A percentile compares a stretch with the other conserved stretches of the same genome.
Evolutionary conservation across 75 land plant species (phyloP).

Genomic region (Picea sitchensis): DNA sequence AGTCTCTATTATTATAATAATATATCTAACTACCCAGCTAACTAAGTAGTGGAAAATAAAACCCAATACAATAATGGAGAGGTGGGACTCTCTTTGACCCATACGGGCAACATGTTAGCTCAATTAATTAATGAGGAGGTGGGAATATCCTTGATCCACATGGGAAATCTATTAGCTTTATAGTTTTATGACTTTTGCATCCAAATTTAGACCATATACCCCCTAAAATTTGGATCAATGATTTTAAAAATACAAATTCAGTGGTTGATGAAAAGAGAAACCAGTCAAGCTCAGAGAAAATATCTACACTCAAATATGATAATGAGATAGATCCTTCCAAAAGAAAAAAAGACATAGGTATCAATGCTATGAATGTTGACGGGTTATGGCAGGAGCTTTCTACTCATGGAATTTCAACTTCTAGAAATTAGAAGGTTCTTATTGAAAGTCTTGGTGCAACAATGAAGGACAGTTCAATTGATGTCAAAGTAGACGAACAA

Average conservation of each 20-base stretch:
- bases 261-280: conserved; percentile 9
- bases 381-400: conserved; percentile 13
- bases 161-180: no score
- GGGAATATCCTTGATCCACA: no score
- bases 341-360: conserved; percentile 7
- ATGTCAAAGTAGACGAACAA: not conserved
- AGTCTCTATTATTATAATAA: no score
- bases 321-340: conserved; percentile 9
- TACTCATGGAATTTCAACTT: not conserved
- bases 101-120: no score
- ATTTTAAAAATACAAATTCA: not conserved
- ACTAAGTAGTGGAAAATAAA: no score
- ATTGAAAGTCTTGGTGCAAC: conserved; percentile 24
- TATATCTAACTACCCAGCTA: no score
- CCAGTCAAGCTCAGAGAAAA: not conserved
- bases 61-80: no score
- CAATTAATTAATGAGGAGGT: no score
- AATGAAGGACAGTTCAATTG: not conserved
- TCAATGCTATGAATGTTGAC: conserved; percentile 12
- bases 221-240: no score
- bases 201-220: no score
- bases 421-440: conserved; percentile 14
- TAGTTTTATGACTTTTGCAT: no score
- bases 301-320: conserved; percentile 2
- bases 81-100: no score